phyloP scores from a whole-genome alignment of 2,329 filamentous ascomycete species.

The Aspergillaceae sp. region DNA sequence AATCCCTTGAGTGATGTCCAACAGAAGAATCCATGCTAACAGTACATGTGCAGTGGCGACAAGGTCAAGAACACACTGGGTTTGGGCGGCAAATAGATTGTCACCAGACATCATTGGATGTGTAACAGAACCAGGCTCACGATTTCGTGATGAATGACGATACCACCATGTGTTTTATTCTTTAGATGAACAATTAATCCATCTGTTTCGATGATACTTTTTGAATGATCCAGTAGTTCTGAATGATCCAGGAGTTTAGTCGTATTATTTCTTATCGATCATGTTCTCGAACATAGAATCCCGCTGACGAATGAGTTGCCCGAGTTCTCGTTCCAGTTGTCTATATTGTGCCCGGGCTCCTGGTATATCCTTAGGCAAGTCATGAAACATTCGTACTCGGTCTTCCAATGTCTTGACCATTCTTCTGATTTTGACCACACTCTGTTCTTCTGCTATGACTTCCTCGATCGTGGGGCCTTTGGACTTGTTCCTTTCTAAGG shows the following conservation, averaged over 20 bases:
- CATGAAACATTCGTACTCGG: slow-evolving; percentile 58
- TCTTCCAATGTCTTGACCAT: slow-evolving; percentile 59
- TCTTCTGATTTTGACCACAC: slow-evolving; percentile 50
- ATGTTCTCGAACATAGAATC: slow-evolving; percentile 69
- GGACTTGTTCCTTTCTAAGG: slow-evolving; percentile 26
- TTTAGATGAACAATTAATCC: not conserved
- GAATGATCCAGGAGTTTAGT: not conserved
- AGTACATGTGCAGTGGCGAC: slow-evolving; percentile 24
- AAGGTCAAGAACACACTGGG: slow-evolving; percentile 39
- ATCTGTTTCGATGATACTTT: no score
- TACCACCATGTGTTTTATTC: slow-evolving; percentile 11
- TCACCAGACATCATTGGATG: not conserved
- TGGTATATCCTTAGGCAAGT: slow-evolving; percentile 62
- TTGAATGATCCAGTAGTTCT: no score
- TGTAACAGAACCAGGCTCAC: slow-evolving; percentile 2
- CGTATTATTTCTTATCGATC: slow-evolving; percentile 38
- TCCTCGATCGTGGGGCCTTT: slow-evolving; percentile 38
- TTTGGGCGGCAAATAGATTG: slow-evolving; percentile 22
- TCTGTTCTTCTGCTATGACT: slow-evolving; percentile 50
- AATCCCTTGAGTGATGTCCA: not conserved
- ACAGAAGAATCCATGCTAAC: not conserved
- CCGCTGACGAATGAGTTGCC: slow-evolving; percentile 51
- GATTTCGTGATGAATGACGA: slow-evolving; percentile 16
- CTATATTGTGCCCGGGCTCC: slow-evolving; percentile 64
- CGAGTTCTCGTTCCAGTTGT: slow-evolving; percentile 55